Evolutionary conservation across 306 rosid genomes (phyloP).

Genomic region (Hippophae gyantsensis): DNA sequence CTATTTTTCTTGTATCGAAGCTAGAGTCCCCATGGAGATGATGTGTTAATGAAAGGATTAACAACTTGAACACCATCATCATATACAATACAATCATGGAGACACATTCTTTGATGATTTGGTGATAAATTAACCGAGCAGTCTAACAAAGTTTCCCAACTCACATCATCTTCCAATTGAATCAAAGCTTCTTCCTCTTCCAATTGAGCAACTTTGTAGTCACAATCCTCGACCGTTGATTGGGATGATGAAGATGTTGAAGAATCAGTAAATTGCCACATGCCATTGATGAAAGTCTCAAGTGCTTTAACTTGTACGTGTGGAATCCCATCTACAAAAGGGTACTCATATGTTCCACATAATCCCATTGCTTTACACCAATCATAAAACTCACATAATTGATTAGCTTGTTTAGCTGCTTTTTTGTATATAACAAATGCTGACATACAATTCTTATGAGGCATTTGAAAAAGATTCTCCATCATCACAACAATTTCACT

Average conservation of each 20-base stretch:
- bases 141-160: slow-evolving; percentile 61
- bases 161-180: slow-evolving; percentile 24
- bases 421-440: slow-evolving; percentile 57
- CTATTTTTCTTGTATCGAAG: background rate
- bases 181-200: slow-evolving; percentile 38
- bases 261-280: slow-evolving; percentile 63
- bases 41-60: slow-evolving; percentile 27
- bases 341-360: slow-evolving; percentile 52
- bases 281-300: slow-evolving; percentile 39
- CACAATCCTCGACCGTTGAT: slow-evolving; percentile 10
- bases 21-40: background rate
- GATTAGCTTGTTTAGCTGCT: slow-evolving; percentile 45
- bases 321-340: slow-evolving; percentile 48
- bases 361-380: slow-evolving; percentile 44
- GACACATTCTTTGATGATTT: slow-evolving; percentile 8
- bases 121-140: slow-evolving; percentile 33
- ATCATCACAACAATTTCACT: slow-evolving; percentile 33
- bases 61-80: slow-evolving; percentile 2
- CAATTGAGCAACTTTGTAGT: background rate
- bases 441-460: slow-evolving; percentile 33
- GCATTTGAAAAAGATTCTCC: slow-evolving; percentile 57
- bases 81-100: background rate
- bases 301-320: slow-evolving; percentile 43
- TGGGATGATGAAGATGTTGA: slow-evolving; percentile 18
- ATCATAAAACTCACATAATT: slow-evolving; percentile 47